Evolutionary conservation across 495 filamentous ascomycete genomes (phyloP), one percentile per base, ranked within the genome.

Genomic region (Daldinia bambusicola): DNA sequence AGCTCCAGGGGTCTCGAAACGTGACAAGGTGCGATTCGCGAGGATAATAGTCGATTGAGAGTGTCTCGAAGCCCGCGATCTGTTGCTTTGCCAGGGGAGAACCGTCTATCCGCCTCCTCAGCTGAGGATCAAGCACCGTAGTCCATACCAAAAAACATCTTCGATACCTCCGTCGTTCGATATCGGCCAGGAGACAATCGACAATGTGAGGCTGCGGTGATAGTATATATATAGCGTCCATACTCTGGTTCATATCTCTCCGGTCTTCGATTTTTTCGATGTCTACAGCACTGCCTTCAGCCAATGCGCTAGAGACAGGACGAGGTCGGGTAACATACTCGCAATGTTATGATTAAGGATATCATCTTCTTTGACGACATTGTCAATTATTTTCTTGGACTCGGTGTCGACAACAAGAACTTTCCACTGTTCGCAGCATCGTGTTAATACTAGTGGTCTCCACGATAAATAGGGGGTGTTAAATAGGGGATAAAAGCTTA

Each of bases 301-400:
- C 69, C 43, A 63, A 51, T 65, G 63, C 38, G 72, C 48, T n/a
- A 61, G 58, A 61, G 37, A 13, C 37, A 55, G 41, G 55, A 63
- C 32, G 48, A 10, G 18, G 53, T 32, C 36, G 52, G 60, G 51
- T 18, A 70, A 73, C 90, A 78, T 87, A 98, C 95, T 96, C 61
- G 94, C 93, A 76, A 99, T 91, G 77, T 96, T 96, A 78, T 93
- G 86, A 77, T 95, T 94, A 77, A 99, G 90, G 61, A 99, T 95
- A 77, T 97, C 92, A 85, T 98, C 94, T 80, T 97, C 92, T 69
- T 92, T 94, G 74, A 94, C 88, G 26, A 92, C 91, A 85, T 91
- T 93, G 78, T 95, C 90, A 70, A 98, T 85, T 70, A 99, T 82
- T 76, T 89, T 91, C 76, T 88, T 89, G 77, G 91, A 92, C 20